Conservation (phyloP, 2,329 filamentous ascomycete genomes). For the Sporothrix protearum region DNA sequence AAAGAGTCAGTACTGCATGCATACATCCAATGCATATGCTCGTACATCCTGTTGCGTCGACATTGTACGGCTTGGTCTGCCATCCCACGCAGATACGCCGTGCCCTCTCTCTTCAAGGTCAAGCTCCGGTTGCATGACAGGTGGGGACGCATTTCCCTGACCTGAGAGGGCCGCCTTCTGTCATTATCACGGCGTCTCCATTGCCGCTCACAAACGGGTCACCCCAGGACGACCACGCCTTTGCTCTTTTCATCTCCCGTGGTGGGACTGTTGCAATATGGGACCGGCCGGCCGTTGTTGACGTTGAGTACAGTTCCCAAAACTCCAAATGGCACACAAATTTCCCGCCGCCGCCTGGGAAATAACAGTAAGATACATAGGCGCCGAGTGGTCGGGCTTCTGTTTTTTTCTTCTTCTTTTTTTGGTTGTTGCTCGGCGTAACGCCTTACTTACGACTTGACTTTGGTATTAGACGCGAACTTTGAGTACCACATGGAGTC, state of each 20-base stretch:
- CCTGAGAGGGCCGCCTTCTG: slow-evolving; percentile 10
- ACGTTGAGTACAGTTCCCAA: background rate
- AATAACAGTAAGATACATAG: background rate
- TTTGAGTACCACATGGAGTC: background rate
- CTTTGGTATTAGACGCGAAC: background rate
- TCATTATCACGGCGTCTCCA: background rate
- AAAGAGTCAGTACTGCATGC: slow-evolving; percentile 12
- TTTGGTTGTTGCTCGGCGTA: background rate
- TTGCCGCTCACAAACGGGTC: slow-evolving; percentile 4
- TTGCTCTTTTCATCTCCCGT: background rate
- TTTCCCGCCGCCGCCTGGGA: background rate
- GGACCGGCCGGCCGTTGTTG: background rate
- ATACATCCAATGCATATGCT: slow-evolving; percentile 17
- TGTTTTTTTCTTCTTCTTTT: no score
- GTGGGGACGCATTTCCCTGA: slow-evolving; percentile 36
- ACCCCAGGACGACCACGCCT: background rate
- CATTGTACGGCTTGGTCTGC: background rate
- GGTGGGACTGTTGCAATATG: background rate
- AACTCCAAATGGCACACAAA: background rate
- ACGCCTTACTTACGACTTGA: background rate
- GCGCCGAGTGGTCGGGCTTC: background rate
- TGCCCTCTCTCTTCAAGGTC: slow-evolving; percentile 35
- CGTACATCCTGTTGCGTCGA: background rate
- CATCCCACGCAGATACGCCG: background rate
- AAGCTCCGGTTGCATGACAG: slow-evolving; percentile 38